Percentiles rank a stretch among this genome's conserved stretches.
phyloP scores from a whole-genome alignment of 352 stramenopile genomes.

The Pythium phragmitis region DNA sequence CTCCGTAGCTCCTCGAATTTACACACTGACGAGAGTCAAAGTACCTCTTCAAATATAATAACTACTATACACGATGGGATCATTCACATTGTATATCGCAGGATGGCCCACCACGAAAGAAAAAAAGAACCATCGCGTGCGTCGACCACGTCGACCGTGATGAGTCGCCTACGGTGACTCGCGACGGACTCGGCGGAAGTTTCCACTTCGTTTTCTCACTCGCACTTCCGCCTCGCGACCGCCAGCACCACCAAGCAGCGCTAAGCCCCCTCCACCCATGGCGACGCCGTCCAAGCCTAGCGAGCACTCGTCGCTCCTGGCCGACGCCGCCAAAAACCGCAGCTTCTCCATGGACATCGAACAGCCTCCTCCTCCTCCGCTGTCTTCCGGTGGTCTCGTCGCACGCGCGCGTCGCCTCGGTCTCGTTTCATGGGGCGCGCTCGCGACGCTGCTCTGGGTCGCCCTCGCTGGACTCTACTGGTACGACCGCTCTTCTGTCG shows the following conservation, averaged over 20 bases:
- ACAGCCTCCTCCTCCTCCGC: slow-evolving; percentile 10
- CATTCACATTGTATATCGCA: not conserved
- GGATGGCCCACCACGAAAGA: not conserved
- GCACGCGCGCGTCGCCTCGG: slow-evolving; percentile 15
- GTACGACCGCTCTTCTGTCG: slow-evolving; percentile 10
- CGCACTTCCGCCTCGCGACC: not conserved
- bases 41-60: slow-evolving; percentile 1
- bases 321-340: slow-evolving; percentile 16
- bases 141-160: not conserved
- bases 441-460: slow-evolving; percentile 24
- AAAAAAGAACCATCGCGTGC: slow-evolving; percentile 14
- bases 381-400: not conserved
- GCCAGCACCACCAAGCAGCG: not conserved
- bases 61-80: not conserved
- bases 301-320: slow-evolving; percentile 31
- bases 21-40: not conserved
- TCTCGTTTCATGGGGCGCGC: slow-evolving; percentile 31
- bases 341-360: slow-evolving; percentile 34
- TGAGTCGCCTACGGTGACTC: not conserved
- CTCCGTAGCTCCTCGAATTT: too few species aligned
- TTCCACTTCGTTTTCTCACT: slow-evolving; percentile 2
- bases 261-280: not conserved
- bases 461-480: slow-evolving; percentile 19
- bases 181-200: not conserved
- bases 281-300: slow-evolving; percentile 15